phyloP scores from a whole-genome alignment of 148 eudicot genomes.

The Polygonum aviculare region DNA sequence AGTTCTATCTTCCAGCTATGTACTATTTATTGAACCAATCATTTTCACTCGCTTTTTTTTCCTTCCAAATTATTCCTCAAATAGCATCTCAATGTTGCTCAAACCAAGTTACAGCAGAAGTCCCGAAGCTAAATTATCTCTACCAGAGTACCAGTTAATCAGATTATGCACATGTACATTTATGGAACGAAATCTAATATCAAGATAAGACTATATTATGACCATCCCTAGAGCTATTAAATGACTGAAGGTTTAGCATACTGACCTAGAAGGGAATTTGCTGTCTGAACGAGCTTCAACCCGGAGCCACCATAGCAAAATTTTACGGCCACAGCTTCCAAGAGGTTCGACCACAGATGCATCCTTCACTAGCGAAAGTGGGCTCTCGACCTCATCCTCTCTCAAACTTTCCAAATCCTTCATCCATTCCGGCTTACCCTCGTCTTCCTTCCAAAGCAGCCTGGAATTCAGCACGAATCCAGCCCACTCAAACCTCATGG shows the following conservation, averaged over 20 bases:
- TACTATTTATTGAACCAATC: not conserved
- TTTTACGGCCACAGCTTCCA: constrained; percentile 89
- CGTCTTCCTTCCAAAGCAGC: constrained; percentile 68
- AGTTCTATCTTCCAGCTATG: not conserved
- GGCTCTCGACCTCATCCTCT: constrained; percentile 55
- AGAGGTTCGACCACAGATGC: constrained; percentile 81
- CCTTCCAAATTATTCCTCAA: not conserved
- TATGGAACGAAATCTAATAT: constrained; percentile 5
- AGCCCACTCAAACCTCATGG: constrained; percentile 90
- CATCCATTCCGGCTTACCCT: constrained; percentile 66
- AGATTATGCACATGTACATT: not conserved
- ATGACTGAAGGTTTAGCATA: constrained; percentile 9
- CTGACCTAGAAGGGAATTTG: constrained; percentile 88
- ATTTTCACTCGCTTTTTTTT: not conserved
- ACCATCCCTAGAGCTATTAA: not conserved
- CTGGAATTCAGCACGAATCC: constrained; percentile 90
- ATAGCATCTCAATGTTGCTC: not conserved
- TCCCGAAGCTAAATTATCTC: not conserved
- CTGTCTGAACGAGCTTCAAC: constrained; percentile 97
- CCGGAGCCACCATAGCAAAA: constrained; percentile 98
- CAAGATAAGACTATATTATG: not conserved
- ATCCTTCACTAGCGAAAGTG: constrained; percentile 62
- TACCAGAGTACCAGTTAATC: not conserved
- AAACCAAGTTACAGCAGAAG: not conserved
- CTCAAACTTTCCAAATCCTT: constrained; percentile 54